Evolutionary conservation across 495 filamentous ascomycete species (phyloP).

Genomic region (Penicillium chermesinum): DNA sequence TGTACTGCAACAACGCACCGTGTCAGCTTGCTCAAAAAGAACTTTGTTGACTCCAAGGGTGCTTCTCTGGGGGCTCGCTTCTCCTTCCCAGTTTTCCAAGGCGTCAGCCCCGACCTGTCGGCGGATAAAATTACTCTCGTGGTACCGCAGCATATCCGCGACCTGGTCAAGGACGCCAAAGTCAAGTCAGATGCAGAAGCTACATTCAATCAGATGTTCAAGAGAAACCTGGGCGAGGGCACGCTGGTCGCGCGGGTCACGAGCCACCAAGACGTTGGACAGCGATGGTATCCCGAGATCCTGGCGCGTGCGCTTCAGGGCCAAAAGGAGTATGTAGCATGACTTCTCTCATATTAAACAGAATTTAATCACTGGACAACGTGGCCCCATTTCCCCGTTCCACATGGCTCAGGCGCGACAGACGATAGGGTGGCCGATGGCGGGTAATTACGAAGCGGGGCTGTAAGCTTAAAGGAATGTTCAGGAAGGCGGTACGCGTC

Average conservation of each 20-base stretch:
- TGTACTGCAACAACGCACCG: conserved; percentile 84
- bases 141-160: conserved; percentile 62
- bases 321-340: conserved; percentile 19
- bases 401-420: not conserved
- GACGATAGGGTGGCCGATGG: not conserved
- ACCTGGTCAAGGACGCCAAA: conserved; percentile 34
- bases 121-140: conserved; percentile 68
- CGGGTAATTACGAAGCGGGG: no score
- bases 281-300: conserved; percentile 73
- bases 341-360: not conserved
- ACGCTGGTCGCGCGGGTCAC: conserved; percentile 79
- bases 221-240: conserved; percentile 69
- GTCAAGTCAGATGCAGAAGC: conserved; percentile 42
- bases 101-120: conserved; percentile 68
- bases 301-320: conserved; percentile 35
- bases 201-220: conserved; percentile 38
- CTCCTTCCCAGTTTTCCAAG: conserved; percentile 90
- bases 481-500: no score
- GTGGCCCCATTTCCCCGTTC: not conserved
- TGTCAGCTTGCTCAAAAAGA: conserved; percentile 43
- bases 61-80: conserved; percentile 59
- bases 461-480: no score
- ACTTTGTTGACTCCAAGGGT: conserved; percentile 27
- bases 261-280: conserved; percentile 83
- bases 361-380: not conserved